phyloP scores from a whole-genome alignment of 2,329 filamentous ascomycete genomes.

The Alternaria sp. region DNA sequence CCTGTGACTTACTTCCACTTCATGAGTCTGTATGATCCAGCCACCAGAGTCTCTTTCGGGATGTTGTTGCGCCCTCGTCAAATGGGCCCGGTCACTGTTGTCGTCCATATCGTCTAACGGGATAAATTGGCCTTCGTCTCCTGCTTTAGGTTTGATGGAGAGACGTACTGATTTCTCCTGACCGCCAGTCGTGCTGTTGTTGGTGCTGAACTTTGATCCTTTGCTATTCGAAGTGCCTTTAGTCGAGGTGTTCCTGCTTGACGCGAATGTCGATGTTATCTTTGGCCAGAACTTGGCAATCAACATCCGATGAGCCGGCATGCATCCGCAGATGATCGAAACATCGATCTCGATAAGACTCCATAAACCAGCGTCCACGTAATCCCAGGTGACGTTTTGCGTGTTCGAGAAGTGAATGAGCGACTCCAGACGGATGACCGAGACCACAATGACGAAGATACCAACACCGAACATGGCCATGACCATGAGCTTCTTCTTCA shows the following conservation, averaged over 20 bases:
- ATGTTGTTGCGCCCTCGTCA: slow-evolving; percentile 3
- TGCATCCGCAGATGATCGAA: slow-evolving; percentile 53
- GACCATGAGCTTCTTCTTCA: slow-evolving; percentile 47
- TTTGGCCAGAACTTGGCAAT: slow-evolving; percentile 27
- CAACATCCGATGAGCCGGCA: slow-evolving; percentile 44
- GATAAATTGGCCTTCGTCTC: slow-evolving; percentile 30
- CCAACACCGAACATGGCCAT: slow-evolving; percentile 51
- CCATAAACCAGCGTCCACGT: slow-evolving; percentile 53
- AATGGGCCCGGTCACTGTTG: slow-evolving; percentile 9
- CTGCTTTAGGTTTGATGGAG: slow-evolving; percentile 28
- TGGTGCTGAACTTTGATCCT: neutral
- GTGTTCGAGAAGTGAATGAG: slow-evolving; percentile 55
- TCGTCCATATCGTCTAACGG: slow-evolving; percentile 33
- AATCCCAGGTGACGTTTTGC: slow-evolving; percentile 52
- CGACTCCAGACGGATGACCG: slow-evolving; percentile 52
- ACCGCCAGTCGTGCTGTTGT: neutral
- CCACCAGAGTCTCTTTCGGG: slow-evolving; percentile 9
- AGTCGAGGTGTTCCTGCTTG: slow-evolving; percentile 10
- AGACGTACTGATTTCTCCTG: slow-evolving; percentile 13
- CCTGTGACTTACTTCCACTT: slow-evolving; percentile 6
- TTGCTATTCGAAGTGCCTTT: slow-evolving; percentile 12
- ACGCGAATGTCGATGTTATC: slow-evolving; percentile 21
- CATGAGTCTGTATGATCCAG: slow-evolving; percentile 17
- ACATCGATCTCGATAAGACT: slow-evolving; percentile 49
- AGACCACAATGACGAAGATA: slow-evolving; percentile 54